A percentile compares a stretch with the other conserved stretches of the same genome.
These are phyloP conservation scores for Auricularia sp. DNA, from an alignment of 768 basidiomycete species.

Conservation along the genomic window DNA sequence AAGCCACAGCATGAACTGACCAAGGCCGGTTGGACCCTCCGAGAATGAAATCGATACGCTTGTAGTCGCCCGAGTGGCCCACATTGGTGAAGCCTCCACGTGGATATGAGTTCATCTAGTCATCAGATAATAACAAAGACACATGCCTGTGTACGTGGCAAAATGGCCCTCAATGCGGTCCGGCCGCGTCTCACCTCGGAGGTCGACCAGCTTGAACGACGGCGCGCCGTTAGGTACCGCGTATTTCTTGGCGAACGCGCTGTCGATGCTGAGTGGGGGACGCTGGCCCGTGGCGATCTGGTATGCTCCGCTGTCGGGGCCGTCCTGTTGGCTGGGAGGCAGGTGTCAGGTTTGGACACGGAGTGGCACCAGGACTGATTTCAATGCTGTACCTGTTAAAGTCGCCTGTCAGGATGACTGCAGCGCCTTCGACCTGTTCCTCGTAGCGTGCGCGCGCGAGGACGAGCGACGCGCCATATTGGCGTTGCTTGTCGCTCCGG, in stretches of 20 bases:
- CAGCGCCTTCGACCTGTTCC: slow-evolving; percentile 26
- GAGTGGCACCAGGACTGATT: neutral
- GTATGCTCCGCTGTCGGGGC: slow-evolving; percentile 40
- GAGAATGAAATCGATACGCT: slow-evolving; percentile 43
- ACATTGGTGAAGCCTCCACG: slow-evolving; percentile 38
- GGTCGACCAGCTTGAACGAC: slow-evolving; percentile 35
- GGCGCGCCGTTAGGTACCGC: slow-evolving; percentile 22
- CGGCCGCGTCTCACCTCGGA: slow-evolving; percentile 32
- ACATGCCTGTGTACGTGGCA: slow-evolving; percentile 9
- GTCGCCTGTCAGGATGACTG: slow-evolving; percentile 43
- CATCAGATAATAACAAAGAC: neutral
- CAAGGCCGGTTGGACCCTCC: slow-evolving; percentile 38
- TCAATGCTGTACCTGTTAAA: slow-evolving; percentile 38
- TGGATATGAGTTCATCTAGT: slow-evolving; percentile 17
- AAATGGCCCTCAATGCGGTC: slow-evolving; percentile 33
- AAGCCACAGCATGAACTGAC: slow-evolving; percentile 21
- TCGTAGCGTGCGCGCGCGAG: slow-evolving; percentile 41
- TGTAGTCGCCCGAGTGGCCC: slow-evolving; percentile 25
- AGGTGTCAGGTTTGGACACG: neutral
- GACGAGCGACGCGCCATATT: slow-evolving; percentile 41
- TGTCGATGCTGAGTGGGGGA: slow-evolving; percentile 31
- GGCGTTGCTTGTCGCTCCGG: slow-evolving; percentile 40
- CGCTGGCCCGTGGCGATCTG: slow-evolving; percentile 35
- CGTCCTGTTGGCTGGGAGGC: slow-evolving; percentile 11
- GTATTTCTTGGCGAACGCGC: slow-evolving; percentile 33